phyloP scores from a whole-genome alignment of 2,329 filamentous ascomycete genomes.

The Parafenestella ontariensis region DNA sequence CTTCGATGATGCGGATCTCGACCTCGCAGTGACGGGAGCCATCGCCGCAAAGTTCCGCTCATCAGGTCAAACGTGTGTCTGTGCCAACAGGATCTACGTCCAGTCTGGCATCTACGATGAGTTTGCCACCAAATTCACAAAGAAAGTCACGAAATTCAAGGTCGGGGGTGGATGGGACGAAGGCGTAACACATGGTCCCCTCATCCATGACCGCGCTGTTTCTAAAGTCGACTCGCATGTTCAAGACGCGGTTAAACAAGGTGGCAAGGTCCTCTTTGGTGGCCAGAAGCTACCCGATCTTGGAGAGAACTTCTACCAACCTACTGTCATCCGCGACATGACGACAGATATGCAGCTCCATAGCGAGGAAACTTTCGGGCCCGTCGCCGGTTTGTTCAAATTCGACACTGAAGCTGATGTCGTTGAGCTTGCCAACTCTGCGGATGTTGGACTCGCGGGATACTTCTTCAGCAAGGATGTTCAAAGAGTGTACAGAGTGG shows the following conservation, averaged over 20 bases:
- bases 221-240: slow-evolving; percentile 48
- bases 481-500: slow-evolving; percentile 65
- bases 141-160: slow-evolving; percentile 75
- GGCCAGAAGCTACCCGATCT: slow-evolving; percentile 77
- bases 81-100: slow-evolving; percentile 78
- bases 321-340: slow-evolving; percentile 89
- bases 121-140: slow-evolving; percentile 72
- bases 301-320: slow-evolving; percentile 86
- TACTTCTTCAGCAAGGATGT: slow-evolving; percentile 84
- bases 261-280: slow-evolving; percentile 45
- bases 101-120: slow-evolving; percentile 79
- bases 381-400: slow-evolving; percentile 86
- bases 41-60: slow-evolving; percentile 91
- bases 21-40: slow-evolving; percentile 81
- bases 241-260: slow-evolving; percentile 43
- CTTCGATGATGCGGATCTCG: slow-evolving; percentile 92
- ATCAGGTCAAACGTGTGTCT: slow-evolving; percentile 93
- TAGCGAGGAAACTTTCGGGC: slow-evolving; percentile 92
- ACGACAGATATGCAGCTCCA: slow-evolving; percentile 84
- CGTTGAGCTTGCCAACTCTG: slow-evolving; percentile 78
- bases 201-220: slow-evolving; percentile 81
- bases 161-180: slow-evolving; percentile 77
- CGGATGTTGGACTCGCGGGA: slow-evolving; percentile 87
- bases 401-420: slow-evolving; percentile 92
- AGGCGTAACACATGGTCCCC: slow-evolving; percentile 77